Conservation (phyloP, 169 alveolate species). For the Amoebophrya sp. region DNA sequence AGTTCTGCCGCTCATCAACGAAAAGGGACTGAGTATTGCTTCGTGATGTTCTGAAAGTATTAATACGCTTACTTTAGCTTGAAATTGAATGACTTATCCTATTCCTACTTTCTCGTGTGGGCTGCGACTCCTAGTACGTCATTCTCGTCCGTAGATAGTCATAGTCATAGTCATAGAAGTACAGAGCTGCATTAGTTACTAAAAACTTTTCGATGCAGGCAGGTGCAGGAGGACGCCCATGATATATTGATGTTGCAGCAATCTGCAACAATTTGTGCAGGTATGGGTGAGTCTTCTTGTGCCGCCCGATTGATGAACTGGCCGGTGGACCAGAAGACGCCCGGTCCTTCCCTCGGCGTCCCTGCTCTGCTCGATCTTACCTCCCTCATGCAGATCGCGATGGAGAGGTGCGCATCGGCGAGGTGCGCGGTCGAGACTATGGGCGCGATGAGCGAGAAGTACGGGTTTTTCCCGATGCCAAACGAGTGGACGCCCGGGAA, state of each 20-base stretch:
- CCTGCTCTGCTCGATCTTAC: constrained; percentile 7
- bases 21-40: constrained; percentile 5
- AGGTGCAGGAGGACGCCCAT: no score
- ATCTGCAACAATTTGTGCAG: no score
- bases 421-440: constrained; percentile 6
- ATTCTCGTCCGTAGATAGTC: no score
- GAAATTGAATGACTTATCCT: no score
- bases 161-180: no score
- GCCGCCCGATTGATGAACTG: not conserved
- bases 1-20: constrained; percentile 12
- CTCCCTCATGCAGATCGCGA: constrained; percentile 12
- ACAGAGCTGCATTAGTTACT: no score
- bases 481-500: constrained; percentile 8
- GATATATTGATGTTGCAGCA: no score
- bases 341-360: not conserved
- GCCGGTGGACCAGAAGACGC: not conserved
- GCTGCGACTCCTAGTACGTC: no score
- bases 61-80: no score
- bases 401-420: constrained; percentile 14
- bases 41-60: no score
- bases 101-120: no score
- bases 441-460: constrained; percentile 1
- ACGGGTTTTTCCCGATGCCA: constrained; percentile 9
- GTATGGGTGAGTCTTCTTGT: not conserved
- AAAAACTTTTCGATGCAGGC: no score